Evolutionary conservation across 2,329 filamentous ascomycete genomes (phyloP), one percentile per base, ranked within the genome.

Genomic region (Fusarium anthophilum): DNA sequence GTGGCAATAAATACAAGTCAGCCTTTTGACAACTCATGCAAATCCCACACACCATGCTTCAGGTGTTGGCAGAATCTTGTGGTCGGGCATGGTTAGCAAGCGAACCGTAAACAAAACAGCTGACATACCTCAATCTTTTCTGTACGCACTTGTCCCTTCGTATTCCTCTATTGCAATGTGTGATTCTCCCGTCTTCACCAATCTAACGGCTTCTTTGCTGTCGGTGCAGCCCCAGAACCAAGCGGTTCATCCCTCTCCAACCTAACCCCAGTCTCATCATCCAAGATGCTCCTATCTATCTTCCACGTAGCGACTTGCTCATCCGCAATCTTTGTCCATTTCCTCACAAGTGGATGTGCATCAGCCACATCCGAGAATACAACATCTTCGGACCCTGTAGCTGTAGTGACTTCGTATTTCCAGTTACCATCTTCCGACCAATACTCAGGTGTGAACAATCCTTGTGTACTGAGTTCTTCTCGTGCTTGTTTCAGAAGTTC

Each of bases 371-470:
- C 87, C 43, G 85, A 81, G 74, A 93, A 91, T 8, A 90, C 82
- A 4, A 88, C 81, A 13, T 87, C 86, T 51, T 76, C 80, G 10
- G 82, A 80, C 12, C 81, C 83, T 11, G 80, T 78, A 13, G 66
- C 67, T 26, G 68, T 55, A 57, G 82, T 78, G 37, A 93, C 87
- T 2, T 87, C 83, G 80, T 89, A 96, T 76, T 83, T 90, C 92
- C 92, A 95, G 44, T 91, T 89, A 2, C 93, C 93, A 78, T 94
- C 92, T 17, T 87, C 83, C 8, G 88, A 88, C 86, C 93, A 94
- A 81, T 88, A 94, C n/a, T 89, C 85, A 26, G 83, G 78, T 4
- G 86, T 88, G 81, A 96, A 94, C 35, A 97, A 84, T 50, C 83
- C 85, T 77, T 88, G 85, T 20, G 91, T 87, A 45, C 85, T 85